phyloP scores from a whole-genome alignment of 805 yeast genomes.

The Allodekkera sacchari region DNA sequence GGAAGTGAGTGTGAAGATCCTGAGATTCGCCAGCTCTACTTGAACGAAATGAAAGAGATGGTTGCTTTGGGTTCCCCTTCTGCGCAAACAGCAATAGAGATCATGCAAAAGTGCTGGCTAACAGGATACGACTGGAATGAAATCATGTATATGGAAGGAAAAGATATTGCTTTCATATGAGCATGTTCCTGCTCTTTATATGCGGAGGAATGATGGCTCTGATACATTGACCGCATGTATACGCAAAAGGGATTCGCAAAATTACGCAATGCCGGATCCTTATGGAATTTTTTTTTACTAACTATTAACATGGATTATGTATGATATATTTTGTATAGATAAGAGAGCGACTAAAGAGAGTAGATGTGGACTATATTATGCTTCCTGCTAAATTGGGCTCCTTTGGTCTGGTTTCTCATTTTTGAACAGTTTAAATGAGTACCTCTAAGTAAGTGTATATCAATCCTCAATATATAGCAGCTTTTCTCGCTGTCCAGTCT shows the following conservation, averaged over 20 bases:
- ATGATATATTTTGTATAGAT: too few relatives aligned
- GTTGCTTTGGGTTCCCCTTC: conserved; percentile 32
- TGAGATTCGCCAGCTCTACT: conserved; percentile 27
- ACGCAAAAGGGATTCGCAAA: too few relatives aligned
- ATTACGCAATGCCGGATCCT: too few relatives aligned
- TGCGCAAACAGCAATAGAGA: conserved; percentile 22
- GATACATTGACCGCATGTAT: too few relatives aligned
- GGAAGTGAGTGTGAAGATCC: conserved; percentile 47
- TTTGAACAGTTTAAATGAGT: neutral
- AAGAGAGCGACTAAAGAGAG: too few relatives aligned
- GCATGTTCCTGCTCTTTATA: neutral
- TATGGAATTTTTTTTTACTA: too few relatives aligned
- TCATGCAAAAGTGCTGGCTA: conserved; percentile 48
- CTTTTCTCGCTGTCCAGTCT: conserved; percentile 16
- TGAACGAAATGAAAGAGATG: conserved; percentile 32
- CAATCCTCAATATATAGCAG: conserved; percentile 15
- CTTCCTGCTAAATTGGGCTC: too few relatives aligned
- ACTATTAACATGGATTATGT: too few relatives aligned
- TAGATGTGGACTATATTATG: too few relatives aligned
- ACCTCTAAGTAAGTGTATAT: neutral
- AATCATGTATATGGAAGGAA: conserved; percentile 32
- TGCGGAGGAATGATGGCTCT: neutral
- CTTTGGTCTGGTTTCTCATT: neutral
- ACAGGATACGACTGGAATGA: conserved; percentile 45
- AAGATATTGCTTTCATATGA: conserved; percentile 37